Base-by-base conservation (phyloP, 2,329 filamentous ascomycete genomes). In the Clonostachys sp. region DNA sequence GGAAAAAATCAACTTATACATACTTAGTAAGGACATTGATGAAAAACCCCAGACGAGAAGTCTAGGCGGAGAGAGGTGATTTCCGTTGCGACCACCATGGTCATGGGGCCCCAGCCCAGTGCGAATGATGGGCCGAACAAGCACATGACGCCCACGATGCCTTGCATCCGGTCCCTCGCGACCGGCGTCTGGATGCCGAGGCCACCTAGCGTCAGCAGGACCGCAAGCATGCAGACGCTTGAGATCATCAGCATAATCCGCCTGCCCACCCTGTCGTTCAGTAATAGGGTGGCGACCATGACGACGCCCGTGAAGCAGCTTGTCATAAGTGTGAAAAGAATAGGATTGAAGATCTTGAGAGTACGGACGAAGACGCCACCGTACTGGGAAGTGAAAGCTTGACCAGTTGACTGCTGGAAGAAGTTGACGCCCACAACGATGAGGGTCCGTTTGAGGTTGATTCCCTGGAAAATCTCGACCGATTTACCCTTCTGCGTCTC, bases 71-170 rank as follows among this genome's bases (percentile, higher is more conserved):
- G 50, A 38, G 61, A 57, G 7, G 62, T 57, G 6, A 68, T 51
- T 50, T 66, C 63, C 6, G 63, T 61, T 3, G 58, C 55, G n/a
- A 68, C 54, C 10, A 68, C 59, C 48, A 67, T 63, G 10, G 57
- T 55, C 1, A 65, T 43, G 8, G 62, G 63, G 4, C 56, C 63
- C 61, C 60, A 66, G 16, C 58, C 63, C 12, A 62, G 52, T 34
- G 48, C 51, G 52, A 61, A 64, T 16, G 60, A 60, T 36, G 61
- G 50, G 30, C 58, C 58, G 45, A 60, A 50, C 6, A 71, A 34
- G 44, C 39, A 48, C 39, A 58, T 61, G 12, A 68, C 41, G 20
- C 61, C 61, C 9, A 68, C 57, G 6, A 24, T 24, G 20, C 20
- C 20, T 7, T 24, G 20, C 16, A 57, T 61, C 36, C 53, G 47